Conservation (phyloP, 2,329 filamentous ascomycete genomes). For the Didymella arachidicola region DNA sequence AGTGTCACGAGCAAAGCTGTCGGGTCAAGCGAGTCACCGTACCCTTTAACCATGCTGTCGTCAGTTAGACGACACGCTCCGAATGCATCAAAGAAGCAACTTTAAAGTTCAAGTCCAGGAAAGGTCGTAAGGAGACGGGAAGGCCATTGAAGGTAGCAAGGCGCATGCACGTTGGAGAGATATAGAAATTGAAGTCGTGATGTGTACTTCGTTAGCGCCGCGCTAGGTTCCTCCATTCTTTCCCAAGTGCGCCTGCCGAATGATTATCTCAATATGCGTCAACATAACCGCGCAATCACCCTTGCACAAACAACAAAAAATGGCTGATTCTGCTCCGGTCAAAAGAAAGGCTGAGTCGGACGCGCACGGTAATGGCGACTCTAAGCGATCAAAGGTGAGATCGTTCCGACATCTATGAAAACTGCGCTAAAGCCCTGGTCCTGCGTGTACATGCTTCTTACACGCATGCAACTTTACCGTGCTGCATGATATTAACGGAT, state of each 20-base stretch:
- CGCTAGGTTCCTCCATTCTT: conserved; percentile 4
- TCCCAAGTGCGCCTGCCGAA: not conserved
- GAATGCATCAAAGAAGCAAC: not conserved
- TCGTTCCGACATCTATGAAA: conserved; percentile 23
- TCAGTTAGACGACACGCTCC: not conserved
- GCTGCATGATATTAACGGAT: conserved; percentile 27
- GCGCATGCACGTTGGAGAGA: not conserved
- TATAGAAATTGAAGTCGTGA: not conserved
- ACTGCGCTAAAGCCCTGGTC: conserved; percentile 19
- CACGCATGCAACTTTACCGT: conserved; percentile 30
- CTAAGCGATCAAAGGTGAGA: conserved; percentile 52
- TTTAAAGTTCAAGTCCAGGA: not conserved
- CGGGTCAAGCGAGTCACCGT: not conserved
- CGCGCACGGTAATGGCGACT: conserved; percentile 32
- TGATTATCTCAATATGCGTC: conserved; percentile 1
- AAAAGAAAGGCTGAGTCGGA: conserved; percentile 52
- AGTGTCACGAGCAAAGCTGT: not conserved
- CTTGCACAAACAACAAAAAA: conserved; percentile 7
- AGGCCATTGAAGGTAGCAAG: not conserved
- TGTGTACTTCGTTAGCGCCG: conserved; percentile 2
- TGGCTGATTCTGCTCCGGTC: conserved; percentile 29
- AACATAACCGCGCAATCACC: not conserved
- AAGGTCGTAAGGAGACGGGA: not conserved
- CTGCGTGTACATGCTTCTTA: conserved; percentile 24
- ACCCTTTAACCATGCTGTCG: not conserved